These are phyloP conservation scores for Crithidia bombi DNA, from an alignment of 208 protist species.

Conservation along the genomic window DNA sequence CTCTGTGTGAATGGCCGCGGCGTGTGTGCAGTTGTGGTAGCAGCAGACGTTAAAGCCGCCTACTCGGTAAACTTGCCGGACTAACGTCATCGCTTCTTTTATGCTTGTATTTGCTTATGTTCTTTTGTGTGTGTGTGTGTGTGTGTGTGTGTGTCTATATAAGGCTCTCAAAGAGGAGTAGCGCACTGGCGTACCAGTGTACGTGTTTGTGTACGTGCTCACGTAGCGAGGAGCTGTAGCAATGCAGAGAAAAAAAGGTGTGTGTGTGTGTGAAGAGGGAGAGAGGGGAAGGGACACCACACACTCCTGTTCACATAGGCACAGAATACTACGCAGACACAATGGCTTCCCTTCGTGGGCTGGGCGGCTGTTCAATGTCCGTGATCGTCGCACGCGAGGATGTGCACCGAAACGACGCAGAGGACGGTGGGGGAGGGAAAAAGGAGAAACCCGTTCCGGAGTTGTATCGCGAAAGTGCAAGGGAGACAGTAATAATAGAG, in stretches of 20 bases:
- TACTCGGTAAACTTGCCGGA: not conserved
- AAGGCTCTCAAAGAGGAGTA: too few relatives aligned
- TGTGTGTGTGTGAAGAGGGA: too few relatives aligned
- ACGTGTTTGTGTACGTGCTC: too few relatives aligned
- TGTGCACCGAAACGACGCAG: not conserved
- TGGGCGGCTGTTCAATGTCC: not conserved
- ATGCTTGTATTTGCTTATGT: not conserved
- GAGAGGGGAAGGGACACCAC: too few relatives aligned
- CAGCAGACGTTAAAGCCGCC: constrained; percentile 38
- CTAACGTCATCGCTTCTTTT: not conserved
- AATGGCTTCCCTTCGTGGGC: not conserved
- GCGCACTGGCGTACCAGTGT: too few relatives aligned
- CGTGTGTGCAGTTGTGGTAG: constrained; percentile 57
- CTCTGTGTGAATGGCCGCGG: constrained; percentile 43
- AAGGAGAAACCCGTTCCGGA: too few relatives aligned
- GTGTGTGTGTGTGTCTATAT: constrained; percentile 2
- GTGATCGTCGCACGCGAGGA: not conserved
- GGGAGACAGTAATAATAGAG: too few relatives aligned
- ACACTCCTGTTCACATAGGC: not conserved
- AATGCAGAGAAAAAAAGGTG: too few relatives aligned
- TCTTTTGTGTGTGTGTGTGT: constrained; percentile 18
- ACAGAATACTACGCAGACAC: not conserved
- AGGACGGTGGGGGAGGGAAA: too few relatives aligned
- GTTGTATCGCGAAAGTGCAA: too few relatives aligned
- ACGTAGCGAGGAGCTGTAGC: too few relatives aligned